phyloP scores from a whole-genome alignment of 345 rosid species.

The Carallia brachiata region DNA sequence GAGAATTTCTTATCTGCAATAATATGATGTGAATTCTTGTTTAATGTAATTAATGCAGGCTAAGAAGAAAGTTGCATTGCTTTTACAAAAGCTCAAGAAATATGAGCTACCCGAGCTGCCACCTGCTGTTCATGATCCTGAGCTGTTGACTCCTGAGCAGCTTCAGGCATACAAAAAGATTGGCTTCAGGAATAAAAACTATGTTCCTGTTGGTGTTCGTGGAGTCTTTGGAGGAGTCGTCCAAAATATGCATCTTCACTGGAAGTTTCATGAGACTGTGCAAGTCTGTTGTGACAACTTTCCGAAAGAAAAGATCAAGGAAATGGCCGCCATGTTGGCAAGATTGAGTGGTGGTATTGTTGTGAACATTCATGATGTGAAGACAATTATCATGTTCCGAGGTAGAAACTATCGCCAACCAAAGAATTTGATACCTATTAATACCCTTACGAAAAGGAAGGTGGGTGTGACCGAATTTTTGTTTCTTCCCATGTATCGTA shows the following conservation, averaged over 20 bases:
- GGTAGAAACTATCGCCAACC: constrained; percentile 99
- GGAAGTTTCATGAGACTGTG: constrained; percentile 99
- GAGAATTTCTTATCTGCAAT: neutral
- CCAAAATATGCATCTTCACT: constrained; percentile 96
- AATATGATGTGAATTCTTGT: neutral
- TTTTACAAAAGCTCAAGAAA: constrained; percentile 89
- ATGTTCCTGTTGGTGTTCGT: constrained; percentile 96
- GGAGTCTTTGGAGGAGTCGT: constrained; percentile 99
- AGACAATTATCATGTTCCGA: constrained; percentile 93
- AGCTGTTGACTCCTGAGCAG: constrained; percentile 82
- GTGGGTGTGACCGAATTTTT: constrained; percentile 34
- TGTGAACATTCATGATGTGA: constrained; percentile 76
- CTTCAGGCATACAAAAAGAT: constrained; percentile 81
- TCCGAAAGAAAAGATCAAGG: constrained; percentile 89
- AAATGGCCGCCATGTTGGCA: constrained; percentile 89
- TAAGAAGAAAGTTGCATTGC: constrained; percentile 88
- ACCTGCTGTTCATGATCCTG: constrained; percentile 83
- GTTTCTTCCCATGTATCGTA: neutral
- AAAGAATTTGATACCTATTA: constrained; percentile 84
- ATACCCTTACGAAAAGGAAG: constrained; percentile 95
- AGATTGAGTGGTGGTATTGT: constrained; percentile 92
- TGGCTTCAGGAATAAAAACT: constrained; percentile 84
- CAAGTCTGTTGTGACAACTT: constrained; percentile 96
- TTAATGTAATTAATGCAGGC: constrained; percentile 50
- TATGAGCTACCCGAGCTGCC: constrained; percentile 91